Base-by-base conservation (phyloP, 2,329 filamentous ascomycete species). In the Calonectria henricotiae region DNA sequence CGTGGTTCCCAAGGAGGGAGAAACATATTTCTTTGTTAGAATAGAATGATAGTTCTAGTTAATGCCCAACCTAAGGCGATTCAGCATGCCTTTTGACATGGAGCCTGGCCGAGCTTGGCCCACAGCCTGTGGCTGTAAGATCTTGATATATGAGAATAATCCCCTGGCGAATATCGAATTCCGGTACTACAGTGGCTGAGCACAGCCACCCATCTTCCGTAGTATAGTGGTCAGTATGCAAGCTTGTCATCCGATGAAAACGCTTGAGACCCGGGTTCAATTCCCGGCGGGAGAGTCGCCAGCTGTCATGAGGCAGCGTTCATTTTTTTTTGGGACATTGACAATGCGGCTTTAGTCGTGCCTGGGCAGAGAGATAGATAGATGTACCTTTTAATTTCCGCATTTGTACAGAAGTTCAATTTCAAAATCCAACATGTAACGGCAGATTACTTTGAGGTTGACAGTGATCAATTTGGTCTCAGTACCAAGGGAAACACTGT, bases 201-300 rank as follows among this genome's bases (percentile, higher is more conserved):
- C 51, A 58, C 51, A 58, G n/a, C 35, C 35, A 39, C 51, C 5
- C 9, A 20, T 58, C 51, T 58, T 58, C 51, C 51, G 51, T 58
- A 58, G 51, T 58, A 58, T 58, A 58, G 51, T 58, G 51, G 51
- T 58, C 51, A 58, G 51, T 58, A 58, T 58, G 51, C 51, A 58
- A 58, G 51, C 51, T 58, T 58, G 51, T 58, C 51, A 58, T 20
- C 20, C 20, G 20, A 20, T 20, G 20, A 20, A 20, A 20, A 20
- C 51, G 51, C 51, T 58, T 58, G 51, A 58, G 51, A 58, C 51
- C 51, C 51, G 51, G 51, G 51, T 58, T 58, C 51, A 58, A 58
- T 58, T 58, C 51, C 51, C 51, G 51, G 51, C 51, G 51, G 51
- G 51, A 58, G 51, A 58, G 51, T 39, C 51, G 51, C 51, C 51